Conservation (phyloP, 148 eudicot species). For the Cornus kousa region DNA sequence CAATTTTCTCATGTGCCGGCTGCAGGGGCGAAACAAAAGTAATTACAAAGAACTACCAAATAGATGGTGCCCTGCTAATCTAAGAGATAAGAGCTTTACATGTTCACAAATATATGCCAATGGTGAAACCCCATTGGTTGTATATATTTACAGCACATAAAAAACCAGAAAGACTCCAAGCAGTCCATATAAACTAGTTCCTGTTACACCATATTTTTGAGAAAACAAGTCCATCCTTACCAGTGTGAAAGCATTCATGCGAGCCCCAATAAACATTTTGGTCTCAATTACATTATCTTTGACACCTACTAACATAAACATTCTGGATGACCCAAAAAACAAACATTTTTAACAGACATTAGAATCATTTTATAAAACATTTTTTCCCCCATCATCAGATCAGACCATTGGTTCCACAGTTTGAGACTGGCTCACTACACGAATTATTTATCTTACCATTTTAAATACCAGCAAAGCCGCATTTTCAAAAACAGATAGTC, state of each 20-base stretch:
- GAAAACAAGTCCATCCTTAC: background rate
- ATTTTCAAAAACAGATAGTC: background rate
- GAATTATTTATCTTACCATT: no score
- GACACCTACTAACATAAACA: background rate
- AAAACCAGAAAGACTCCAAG: background rate
- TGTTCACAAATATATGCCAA: background rate
- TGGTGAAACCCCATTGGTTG: background rate
- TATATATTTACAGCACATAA: background rate
- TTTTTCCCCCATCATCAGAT: background rate
- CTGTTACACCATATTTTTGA: background rate
- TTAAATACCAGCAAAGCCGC: background rate
- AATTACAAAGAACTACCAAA: background rate
- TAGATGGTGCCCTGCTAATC: constrained; percentile 1
- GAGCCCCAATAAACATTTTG: constrained; percentile 4
- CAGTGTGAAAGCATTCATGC: background rate
- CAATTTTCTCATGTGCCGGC: constrained; percentile 95
- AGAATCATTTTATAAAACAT: background rate
- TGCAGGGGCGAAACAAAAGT: constrained; percentile 23
- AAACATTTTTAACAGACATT: background rate
- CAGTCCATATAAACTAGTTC: constrained; percentile 1
- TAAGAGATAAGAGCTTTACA: background rate
- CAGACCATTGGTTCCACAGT: background rate
- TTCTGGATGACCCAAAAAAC: background rate
- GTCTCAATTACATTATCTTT: background rate
- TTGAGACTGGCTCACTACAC: background rate